Conservation (phyloP, 2,329 filamentous ascomycete genomes). For the Hirsutella minnesotensis region DNA sequence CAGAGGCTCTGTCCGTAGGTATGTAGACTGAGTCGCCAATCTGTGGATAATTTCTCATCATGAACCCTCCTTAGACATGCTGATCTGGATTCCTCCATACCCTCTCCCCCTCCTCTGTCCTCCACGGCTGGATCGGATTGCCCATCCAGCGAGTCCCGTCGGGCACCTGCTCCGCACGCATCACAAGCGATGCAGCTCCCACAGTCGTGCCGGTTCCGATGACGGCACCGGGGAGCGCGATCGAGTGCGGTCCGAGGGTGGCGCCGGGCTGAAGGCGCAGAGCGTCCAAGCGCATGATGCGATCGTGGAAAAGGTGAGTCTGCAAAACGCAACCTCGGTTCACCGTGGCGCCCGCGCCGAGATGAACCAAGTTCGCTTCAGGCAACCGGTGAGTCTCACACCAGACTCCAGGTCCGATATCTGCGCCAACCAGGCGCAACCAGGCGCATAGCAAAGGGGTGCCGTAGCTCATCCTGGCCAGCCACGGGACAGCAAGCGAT, state of each 20-base stretch:
- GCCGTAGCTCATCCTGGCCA: conserved; percentile 8
- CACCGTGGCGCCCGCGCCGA: conserved; percentile 9
- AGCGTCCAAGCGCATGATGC: conserved; percentile 11
- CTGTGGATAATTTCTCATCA: too few species aligned
- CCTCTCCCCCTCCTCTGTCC: background rate
- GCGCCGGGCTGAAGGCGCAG: conserved; percentile 9
- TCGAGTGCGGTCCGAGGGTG: conserved; percentile 8
- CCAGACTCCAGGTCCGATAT: conserved; percentile 11
- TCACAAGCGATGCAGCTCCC: conserved; percentile 8
- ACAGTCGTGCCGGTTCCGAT: conserved; percentile 10
- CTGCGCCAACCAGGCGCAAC: conserved; percentile 9
- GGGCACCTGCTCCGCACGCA: conserved; percentile 11
- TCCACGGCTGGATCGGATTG: conserved; percentile 10
- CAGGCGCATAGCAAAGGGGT: conserved; percentile 8
- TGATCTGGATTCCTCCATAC: background rate
- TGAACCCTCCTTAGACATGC: too few species aligned
- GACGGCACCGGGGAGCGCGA: conserved; percentile 9
- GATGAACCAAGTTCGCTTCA: conserved; percentile 8
- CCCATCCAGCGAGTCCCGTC: conserved; percentile 9
- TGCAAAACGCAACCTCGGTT: conserved; percentile 10
- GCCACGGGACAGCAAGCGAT: conserved; percentile 8
- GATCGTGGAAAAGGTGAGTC: conserved; percentile 11
- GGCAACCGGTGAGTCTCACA: conserved; percentile 11
- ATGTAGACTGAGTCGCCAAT: too few species aligned
- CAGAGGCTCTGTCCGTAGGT: too few species aligned